Evolutionary conservation across 495 filamentous ascomycete genomes (phyloP), one percentile per base, ranked within the genome.

Genomic region (Penicillium daleae): DNA sequence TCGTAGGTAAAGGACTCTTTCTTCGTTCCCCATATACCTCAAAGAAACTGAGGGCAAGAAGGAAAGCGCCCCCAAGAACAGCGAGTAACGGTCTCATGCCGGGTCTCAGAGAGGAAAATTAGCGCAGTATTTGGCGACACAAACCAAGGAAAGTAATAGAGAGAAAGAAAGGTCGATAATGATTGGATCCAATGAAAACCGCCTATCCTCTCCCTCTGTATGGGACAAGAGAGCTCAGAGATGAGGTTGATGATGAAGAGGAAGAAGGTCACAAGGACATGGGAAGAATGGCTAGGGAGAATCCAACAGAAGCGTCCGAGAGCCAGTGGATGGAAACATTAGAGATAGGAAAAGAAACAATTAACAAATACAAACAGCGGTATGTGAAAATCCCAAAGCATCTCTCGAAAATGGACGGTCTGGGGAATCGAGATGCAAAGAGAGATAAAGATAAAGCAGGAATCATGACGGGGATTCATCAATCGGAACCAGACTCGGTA

Each of bases 171-270:
- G 21, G 35, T 37, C 7, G 55, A 57, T 29, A 19, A 35, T 7
- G 24, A 53, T 40, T 27, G 57, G n/a, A 50, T 46, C 39, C 35
- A 61, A 67, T 51, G 55, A 66, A 8, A 57, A 74, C 75, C 72
- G 67, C 74, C 75, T 46, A 60, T 67, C 68, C 66, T 61, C 66
- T 67, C 70, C 68, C 60, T 73, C 75, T 71, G 69, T n/a, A n/a
- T 59, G 57, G 64, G 57, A 64, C 48, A 69, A 56, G 33, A 49
- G 55, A 59, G 9, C 57, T 46, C 51, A 22, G 35, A 50, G 5
- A 56, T 37, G 22, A 65, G 63, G 10, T 7, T 19, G 39, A 66
- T 50, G 59, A 39, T 39, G 35, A n/a, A 24, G 50, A 42, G 40
- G 21, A 59, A 52, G n/a, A 44, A 57, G 22, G 5, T 39, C 35